Evolutionary conservation across 345 rosid species (phyloP).

Genomic region (Eucalyptus marginata): DNA sequence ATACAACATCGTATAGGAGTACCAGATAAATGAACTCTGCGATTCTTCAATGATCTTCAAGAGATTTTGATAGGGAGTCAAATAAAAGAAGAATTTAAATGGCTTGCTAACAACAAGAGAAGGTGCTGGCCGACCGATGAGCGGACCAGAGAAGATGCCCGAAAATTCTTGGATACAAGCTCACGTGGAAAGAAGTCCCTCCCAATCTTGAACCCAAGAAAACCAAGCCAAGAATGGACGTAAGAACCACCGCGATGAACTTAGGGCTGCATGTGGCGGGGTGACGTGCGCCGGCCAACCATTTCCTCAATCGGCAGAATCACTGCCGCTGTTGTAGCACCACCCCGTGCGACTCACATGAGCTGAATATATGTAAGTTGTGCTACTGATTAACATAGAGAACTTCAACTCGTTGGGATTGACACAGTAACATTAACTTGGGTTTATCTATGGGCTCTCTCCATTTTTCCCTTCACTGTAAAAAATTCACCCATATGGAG

Average conservation of each 20-base stretch:
- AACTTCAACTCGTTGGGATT: neutral
- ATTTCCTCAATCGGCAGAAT: neutral
- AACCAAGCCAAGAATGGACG: neutral
- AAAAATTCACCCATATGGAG: neutral
- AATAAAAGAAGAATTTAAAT: neutral
- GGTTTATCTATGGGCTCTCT: no score
- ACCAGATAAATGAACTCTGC: neutral
- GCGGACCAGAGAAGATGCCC: neutral
- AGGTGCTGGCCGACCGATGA: neutral
- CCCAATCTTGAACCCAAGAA: neutral
- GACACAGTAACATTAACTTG: neutral
- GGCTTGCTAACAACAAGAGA: neutral
- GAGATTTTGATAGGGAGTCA: neutral
- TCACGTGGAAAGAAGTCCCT: neutral
- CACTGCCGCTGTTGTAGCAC: neutral
- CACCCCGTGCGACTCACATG: neutral
- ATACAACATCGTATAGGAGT: neutral
- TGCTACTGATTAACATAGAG: neutral
- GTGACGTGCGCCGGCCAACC: neutral
- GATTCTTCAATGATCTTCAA: neutral
- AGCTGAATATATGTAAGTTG: neutral
- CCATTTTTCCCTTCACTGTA: no score
- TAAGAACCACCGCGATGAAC: neutral
- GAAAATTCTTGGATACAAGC: neutral
- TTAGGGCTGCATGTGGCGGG: neutral